Base-by-base conservation (phyloP, 2,329 filamentous ascomycete genomes). In the Pezicula rhizophila region DNA sequence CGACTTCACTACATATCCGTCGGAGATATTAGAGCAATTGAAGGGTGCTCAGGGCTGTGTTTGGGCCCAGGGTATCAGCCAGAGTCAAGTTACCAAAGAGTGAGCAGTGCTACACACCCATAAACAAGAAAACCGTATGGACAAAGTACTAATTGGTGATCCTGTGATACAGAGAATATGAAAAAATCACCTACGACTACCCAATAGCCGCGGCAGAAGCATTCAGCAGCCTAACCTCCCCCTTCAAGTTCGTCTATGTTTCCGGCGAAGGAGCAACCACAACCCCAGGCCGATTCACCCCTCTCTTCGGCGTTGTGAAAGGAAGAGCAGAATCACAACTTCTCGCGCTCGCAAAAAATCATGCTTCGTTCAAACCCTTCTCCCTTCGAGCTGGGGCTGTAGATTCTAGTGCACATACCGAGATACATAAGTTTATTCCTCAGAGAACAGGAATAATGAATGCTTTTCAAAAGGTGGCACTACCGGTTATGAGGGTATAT, bases 181-280 rank as follows among this genome's bases (percentile, higher is more conserved):
- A 80, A 40, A 75, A 76, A 45, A 86, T 90, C 60, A 89, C 85
- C 0, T 74, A 80, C 51, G 76, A 81, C 60, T 89, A 82, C 61
- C 66, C 85, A 1, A 61, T 89, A 1, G 77, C 74, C 2, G 84
- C 83, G 0, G 84, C 82, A 1, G 70, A 73, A 50, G 79, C 82
- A 11, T 84, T 87, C 57, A 63, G 73, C 1, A 63, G 63, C 0
- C 65, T 83, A 11, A 67, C 74, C 2, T 49, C 60, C 4, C 77
- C 80, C 0, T 83, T 89, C 65, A 79, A 79, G 45, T 90, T 89
- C 64, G 72, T 89, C 53, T 85, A 82, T 60, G 76, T 90, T 26
- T 89, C 85, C 0, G 85, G 58, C 14, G 58, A 61, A 52, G 65
- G 66, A 20, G 77, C 82, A 0, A 84, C 80, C 1, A 74, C 75